phyloP scores from a whole-genome alignment of 169 alveolate species.

The Cystoisospora suis region DNA sequence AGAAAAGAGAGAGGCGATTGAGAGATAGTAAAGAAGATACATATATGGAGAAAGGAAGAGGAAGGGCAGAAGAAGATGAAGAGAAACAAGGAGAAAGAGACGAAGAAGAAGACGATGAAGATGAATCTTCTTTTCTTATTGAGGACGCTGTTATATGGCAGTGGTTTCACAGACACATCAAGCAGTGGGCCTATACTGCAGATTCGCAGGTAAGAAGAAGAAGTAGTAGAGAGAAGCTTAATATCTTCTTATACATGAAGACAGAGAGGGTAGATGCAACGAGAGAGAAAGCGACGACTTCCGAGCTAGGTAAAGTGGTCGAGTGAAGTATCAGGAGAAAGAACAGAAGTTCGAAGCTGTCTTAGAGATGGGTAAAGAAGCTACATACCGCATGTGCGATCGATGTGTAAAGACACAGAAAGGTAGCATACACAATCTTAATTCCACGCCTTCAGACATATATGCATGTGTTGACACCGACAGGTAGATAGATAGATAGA shows the following conservation, averaged over 20 bases:
- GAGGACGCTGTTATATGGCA: conserved; percentile 46
- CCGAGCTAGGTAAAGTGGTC: too few relatives aligned
- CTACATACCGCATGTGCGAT: too few relatives aligned
- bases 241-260: not conserved
- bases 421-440: too few relatives aligned
- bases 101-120: not conserved
- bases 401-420: too few relatives aligned
- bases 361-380: too few relatives aligned
- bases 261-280: not conserved
- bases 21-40: not conserved
- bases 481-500: not conserved
- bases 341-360: too few relatives aligned
- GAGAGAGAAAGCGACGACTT: not conserved
- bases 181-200: conserved; percentile 49
- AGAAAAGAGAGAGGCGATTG: not conserved
- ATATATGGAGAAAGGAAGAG: not conserved
- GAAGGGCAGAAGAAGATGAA: not conserved
- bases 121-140: not conserved
- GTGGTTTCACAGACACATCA: conserved; percentile 49
- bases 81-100: not conserved
- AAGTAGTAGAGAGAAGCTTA: not conserved
- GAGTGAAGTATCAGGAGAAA: too few relatives aligned
- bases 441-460: too few relatives aligned
- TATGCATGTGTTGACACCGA: not conserved
- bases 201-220: not conserved